Evolutionary conservation across 1,284 basidiomycete species (phyloP).

Genomic region (Melanopsichium pennsylvanicum): DNA sequence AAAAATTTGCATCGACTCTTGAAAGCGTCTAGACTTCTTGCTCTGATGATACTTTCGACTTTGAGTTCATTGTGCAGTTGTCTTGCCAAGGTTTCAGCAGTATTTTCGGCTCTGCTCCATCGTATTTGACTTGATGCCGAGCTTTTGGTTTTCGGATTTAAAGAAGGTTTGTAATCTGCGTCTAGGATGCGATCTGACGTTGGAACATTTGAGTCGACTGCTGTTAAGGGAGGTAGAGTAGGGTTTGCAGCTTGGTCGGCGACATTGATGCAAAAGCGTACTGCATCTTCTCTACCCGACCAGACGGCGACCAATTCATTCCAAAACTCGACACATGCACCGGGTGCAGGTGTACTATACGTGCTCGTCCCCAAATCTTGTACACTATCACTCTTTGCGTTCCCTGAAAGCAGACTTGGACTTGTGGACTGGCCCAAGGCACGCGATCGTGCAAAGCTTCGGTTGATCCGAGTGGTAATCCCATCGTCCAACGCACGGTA

Average conservation of each 20-base stretch:
- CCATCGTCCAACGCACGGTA: slow-evolving; percentile 60
- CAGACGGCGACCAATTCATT: slow-evolving; percentile 52
- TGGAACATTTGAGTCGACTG: too few relatives aligned
- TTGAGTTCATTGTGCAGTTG: slow-evolving; percentile 60
- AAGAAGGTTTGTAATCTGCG: slow-evolving; percentile 31
- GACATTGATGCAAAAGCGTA: slow-evolving; percentile 53
- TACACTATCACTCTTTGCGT: slow-evolving; percentile 27
- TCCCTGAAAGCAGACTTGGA: slow-evolving; percentile 43
- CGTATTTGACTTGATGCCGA: neutral
- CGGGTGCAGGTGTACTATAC: slow-evolving; percentile 36
- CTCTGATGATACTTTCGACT: slow-evolving; percentile 55
- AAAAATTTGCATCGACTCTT: slow-evolving; percentile 57
- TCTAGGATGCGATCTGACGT: slow-evolving; percentile 44
- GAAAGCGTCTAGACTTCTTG: slow-evolving; percentile 55
- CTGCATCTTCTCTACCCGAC: slow-evolving; percentile 56
- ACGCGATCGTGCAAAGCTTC: slow-evolving; percentile 49
- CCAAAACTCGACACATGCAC: slow-evolving; percentile 54
- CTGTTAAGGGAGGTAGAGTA: neutral
- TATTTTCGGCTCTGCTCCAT: slow-evolving; percentile 30
- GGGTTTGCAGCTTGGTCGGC: slow-evolving; percentile 20
- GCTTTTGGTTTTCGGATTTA: too few relatives aligned
- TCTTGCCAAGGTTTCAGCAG: slow-evolving; percentile 18
- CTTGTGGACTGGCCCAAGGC: slow-evolving; percentile 47
- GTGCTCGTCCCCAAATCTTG: slow-evolving; percentile 54
- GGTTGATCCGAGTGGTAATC: slow-evolving; percentile 57